Evolutionary conservation across 805 yeast species (phyloP).

Genomic region (Yarrowia yakushimensis): DNA sequence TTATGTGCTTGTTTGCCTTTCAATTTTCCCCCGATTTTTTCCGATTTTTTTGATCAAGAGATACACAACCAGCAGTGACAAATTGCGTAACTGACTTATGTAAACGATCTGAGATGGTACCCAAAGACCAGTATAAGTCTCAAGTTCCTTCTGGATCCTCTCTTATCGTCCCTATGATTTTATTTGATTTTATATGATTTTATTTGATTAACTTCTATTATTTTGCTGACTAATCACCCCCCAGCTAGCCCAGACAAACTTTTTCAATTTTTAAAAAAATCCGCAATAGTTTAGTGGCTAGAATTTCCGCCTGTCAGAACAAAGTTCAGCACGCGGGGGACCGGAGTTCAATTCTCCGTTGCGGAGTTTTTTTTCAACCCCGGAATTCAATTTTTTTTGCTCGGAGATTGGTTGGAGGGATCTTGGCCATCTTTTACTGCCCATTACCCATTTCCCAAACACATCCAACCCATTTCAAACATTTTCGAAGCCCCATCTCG

Average conservation of each 20-base stretch:
- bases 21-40: no score
- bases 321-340: conserved; percentile 24
- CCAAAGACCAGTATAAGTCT: no score
- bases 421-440: background rate
- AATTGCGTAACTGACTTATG: no score
- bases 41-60: no score
- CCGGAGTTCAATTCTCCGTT: conserved; percentile 25
- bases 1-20: no score
- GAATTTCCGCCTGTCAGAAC: conserved; percentile 41
- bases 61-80: no score
- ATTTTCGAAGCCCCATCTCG: background rate
- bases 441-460: background rate
- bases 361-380: conserved; percentile 2
- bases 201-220: no score
- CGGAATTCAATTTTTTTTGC: background rate
- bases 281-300: conserved; percentile 41
- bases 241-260: no score
- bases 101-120: no score
- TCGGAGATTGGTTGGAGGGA: background rate
- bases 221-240: background rate
- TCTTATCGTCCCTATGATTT: no score
- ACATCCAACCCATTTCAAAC: background rate
- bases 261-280: background rate
- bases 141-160: no score
- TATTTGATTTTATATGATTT: no score